These are phyloP conservation scores for Diaporthe caulivora DNA, from an alignment of 2,329 filamentous ascomycete genomes.

Conservation along the genomic window DNA sequence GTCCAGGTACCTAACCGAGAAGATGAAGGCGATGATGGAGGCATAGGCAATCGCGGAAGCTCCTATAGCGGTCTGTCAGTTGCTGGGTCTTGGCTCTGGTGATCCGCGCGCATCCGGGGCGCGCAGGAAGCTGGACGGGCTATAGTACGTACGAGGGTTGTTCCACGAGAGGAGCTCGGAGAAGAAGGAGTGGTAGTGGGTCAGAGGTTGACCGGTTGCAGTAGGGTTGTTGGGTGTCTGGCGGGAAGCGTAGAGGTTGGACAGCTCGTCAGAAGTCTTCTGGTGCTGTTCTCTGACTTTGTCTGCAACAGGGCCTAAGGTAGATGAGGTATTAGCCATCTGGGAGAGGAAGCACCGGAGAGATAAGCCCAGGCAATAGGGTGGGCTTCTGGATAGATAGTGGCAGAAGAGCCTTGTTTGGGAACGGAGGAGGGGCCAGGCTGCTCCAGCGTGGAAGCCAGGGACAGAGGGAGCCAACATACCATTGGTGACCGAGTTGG, in stretches of 20 bases:
- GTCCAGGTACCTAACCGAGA: constrained; percentile 75
- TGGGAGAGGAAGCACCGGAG: not conserved
- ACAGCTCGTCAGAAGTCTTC: constrained; percentile 68
- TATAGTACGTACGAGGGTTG: constrained; percentile 68
- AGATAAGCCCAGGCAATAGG: constrained; percentile 15
- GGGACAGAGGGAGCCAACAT: constrained; percentile 50
- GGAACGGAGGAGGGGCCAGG: constrained; percentile 11
- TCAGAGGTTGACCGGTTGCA: constrained; percentile 73
- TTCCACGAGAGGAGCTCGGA: constrained; percentile 77
- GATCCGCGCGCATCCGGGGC: not conserved
- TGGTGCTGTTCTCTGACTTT: constrained; percentile 68
- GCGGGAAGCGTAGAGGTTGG: constrained; percentile 69
- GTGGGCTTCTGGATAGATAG: not conserved
- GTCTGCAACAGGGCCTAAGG: constrained; percentile 68
- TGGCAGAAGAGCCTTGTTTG: not conserved
- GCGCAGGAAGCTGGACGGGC: not conserved
- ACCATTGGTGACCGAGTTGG: constrained; percentile 55
- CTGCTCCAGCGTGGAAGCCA: constrained; percentile 45
- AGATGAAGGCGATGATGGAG: constrained; percentile 69
- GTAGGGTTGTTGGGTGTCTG: constrained; percentile 65
- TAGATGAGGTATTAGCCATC: constrained; percentile 33
- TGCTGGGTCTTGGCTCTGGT: constrained; percentile 21
- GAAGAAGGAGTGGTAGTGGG: constrained; percentile 80
- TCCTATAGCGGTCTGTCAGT: constrained; percentile 56
- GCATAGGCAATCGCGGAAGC: constrained; percentile 75